Percentiles rank a stretch among this genome's conserved stretches.
Conservation (phyloP, 2,329 filamentous ascomycete species). For the Penicillium olsonii region DNA sequence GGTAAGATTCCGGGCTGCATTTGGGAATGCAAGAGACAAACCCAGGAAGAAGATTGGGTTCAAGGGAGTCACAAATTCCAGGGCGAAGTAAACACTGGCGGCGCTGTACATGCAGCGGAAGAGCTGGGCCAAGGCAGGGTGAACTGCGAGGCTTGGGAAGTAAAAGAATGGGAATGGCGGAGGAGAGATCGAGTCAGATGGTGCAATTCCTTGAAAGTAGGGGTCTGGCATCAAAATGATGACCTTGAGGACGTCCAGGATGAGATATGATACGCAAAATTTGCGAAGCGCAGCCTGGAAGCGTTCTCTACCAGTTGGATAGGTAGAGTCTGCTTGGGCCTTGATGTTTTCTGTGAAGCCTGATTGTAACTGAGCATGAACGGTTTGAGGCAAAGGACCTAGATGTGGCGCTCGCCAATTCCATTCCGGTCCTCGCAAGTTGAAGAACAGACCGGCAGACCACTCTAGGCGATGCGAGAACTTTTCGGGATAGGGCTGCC, state of each 20-base stretch:
- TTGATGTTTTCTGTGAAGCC: slow-evolving; percentile 17
- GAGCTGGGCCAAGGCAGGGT: slow-evolving; percentile 50
- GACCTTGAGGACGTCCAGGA: slow-evolving; percentile 70
- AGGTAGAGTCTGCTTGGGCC: slow-evolving; percentile 30
- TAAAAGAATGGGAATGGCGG: slow-evolving; percentile 49
- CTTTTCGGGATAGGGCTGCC: slow-evolving; percentile 56
- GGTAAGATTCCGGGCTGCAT: slow-evolving; percentile 57
- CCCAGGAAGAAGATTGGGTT: slow-evolving; percentile 63
- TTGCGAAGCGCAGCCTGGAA: slow-evolving; percentile 48
- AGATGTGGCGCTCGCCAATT: slow-evolving; percentile 57
- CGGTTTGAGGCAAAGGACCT: slow-evolving; percentile 32
- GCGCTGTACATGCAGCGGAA: slow-evolving; percentile 62
- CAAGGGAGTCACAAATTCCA: slow-evolving; percentile 63
- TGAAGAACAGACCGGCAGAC: slow-evolving; percentile 58
- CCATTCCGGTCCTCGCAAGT: slow-evolving; percentile 63
- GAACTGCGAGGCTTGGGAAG: slow-evolving; percentile 36
- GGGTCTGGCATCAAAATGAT: slow-evolving; percentile 69
- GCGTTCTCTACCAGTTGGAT: slow-evolving; percentile 48
- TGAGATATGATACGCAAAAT: slow-evolving; percentile 62
- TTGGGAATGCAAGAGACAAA: slow-evolving; percentile 50
- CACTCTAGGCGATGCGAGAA: slow-evolving; percentile 59
- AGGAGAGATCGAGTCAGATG: slow-evolving; percentile 43
- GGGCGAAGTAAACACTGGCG: slow-evolving; percentile 58
- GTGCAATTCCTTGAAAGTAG: slow-evolving; percentile 67
- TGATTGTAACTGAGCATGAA: slow-evolving; percentile 26